A percentile compares a stretch with the other conserved stretches of the same genome.
Evolutionary conservation across 2,329 filamentous ascomycete species (phyloP).

Genomic region (Albophoma yamanashiensis): DNA sequence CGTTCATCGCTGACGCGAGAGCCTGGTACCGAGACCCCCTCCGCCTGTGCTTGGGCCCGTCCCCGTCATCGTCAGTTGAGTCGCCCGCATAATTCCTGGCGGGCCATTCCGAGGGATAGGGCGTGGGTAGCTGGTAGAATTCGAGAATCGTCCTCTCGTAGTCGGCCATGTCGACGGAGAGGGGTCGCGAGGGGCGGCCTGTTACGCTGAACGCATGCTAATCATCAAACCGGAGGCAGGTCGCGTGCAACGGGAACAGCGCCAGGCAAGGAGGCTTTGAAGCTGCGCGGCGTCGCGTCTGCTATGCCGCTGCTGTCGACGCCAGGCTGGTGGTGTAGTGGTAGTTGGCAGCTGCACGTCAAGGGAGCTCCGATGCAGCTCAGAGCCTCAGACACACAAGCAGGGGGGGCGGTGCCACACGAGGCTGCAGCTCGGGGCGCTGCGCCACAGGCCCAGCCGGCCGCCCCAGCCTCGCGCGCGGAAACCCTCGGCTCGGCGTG

Average conservation of each 20-base stretch:
- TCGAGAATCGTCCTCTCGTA: conserved; percentile 69
- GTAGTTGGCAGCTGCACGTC: not conserved
- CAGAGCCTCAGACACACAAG: not conserved
- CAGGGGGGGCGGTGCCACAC: conserved; percentile 2
- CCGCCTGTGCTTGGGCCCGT: conserved; percentile 35
- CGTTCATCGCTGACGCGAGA: conserved; percentile 62
- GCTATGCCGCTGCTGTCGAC: not conserved
- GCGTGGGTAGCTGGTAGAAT: conserved; percentile 75
- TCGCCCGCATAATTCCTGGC: conserved; percentile 62
- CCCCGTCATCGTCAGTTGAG: conserved; percentile 49
- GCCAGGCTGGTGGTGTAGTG: not conserved
- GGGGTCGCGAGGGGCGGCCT: not conserved
- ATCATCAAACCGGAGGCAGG: not conserved
- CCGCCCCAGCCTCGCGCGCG: not conserved
- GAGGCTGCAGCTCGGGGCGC: not conserved
- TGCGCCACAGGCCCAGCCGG: not conserved
- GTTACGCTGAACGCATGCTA: not conserved
- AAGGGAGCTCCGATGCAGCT: not conserved
- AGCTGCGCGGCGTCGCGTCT: not conserved
- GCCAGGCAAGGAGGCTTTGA: not conserved
- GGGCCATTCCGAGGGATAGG: conserved; percentile 80
- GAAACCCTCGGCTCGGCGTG: conserved; percentile 8
- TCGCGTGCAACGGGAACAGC: not conserved
- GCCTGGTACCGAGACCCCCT: conserved; percentile 77
- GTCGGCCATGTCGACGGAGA: conserved; percentile 46